Evolutionary conservation across 805 yeast genomes (phyloP).

Genomic region (Kodamaea sagamina): DNA sequence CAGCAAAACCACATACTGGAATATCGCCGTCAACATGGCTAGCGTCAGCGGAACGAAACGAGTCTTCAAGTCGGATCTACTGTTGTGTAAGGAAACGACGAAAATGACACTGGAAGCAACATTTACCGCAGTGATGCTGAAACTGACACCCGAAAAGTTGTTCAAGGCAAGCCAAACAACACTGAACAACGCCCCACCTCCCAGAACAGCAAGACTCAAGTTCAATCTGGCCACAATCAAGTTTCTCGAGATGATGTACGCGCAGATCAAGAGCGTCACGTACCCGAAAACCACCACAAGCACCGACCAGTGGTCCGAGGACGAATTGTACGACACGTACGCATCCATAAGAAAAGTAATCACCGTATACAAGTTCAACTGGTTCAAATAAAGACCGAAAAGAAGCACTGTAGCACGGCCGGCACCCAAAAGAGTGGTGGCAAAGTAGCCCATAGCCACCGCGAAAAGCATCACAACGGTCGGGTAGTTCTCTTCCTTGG

Average conservation of each 20-base stretch:
- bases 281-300: constrained; percentile 22
- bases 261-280: constrained; percentile 16
- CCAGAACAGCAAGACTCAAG: constrained; percentile 3
- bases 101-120: constrained; percentile 27
- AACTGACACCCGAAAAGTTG: constrained; percentile 14
- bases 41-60: constrained; percentile 20
- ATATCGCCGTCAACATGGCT: constrained; percentile 19
- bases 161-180: constrained; percentile 8
- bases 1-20: constrained; percentile 26
- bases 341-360: constrained; percentile 29
- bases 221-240: not conserved
- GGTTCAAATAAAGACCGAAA: constrained; percentile 33
- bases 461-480: constrained; percentile 21
- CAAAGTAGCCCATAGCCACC: constrained; percentile 23
- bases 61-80: constrained; percentile 18
- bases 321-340: constrained; percentile 15
- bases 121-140: constrained; percentile 27
- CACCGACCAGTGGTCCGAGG: constrained; percentile 12
- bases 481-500: not conserved
- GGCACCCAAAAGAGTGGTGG: constrained; percentile 27
- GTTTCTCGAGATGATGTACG: constrained; percentile 2
- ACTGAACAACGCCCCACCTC: constrained; percentile 8
- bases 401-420: constrained; percentile 27
- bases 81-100: constrained; percentile 27
- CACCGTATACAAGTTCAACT: constrained; percentile 34